Percentiles rank a stretch among this genome's conserved stretches.
Conservation (phyloP, 192 early-diverging fungal genomes). For the Piromyces finnis region DNA sequence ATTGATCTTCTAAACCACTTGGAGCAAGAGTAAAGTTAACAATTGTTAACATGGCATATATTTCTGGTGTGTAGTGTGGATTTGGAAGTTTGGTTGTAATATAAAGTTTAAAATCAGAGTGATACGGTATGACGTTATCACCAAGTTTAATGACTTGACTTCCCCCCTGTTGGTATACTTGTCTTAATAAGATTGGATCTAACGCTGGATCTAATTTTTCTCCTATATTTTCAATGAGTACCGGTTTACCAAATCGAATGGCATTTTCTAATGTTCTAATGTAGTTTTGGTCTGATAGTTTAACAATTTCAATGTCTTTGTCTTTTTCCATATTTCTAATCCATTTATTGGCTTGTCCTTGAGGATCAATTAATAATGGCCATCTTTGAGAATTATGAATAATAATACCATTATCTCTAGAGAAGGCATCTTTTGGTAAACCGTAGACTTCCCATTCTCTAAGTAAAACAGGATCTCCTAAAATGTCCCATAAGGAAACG, state of each 20-base stretch:
- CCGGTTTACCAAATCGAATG: slow-evolving; percentile 41
- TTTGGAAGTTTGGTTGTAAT: slow-evolving; percentile 41
- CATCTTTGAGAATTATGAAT: slow-evolving; percentile 27
- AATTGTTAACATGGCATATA: slow-evolving; percentile 30
- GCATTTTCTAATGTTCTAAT: slow-evolving; percentile 38
- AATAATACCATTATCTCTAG: slow-evolving; percentile 41
- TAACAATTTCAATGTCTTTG: slow-evolving; percentile 28
- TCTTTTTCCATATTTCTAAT: slow-evolving; percentile 44
- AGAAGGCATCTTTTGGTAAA: slow-evolving; percentile 36
- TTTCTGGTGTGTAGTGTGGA: slow-evolving; percentile 38
- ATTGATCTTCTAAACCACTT: slow-evolving; percentile 33
- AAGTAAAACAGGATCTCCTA: slow-evolving; percentile 37
- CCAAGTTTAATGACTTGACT: slow-evolving; percentile 34
- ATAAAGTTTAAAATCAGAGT: slow-evolving; percentile 39
- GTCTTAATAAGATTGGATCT: slow-evolving; percentile 32
- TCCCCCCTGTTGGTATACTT: slow-evolving; percentile 37
- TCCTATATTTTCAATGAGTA: slow-evolving; percentile 31
- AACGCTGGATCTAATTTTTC: slow-evolving; percentile 38
- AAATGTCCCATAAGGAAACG: slow-evolving; percentile 23
- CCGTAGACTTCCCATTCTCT: slow-evolving; percentile 37
- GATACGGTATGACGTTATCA: slow-evolving; percentile 41
- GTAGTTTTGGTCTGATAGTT: slow-evolving; percentile 36
- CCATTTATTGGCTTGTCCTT: slow-evolving; percentile 49
- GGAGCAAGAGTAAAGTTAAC: slow-evolving; percentile 42
- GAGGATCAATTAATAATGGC: slow-evolving; percentile 44